Evolutionary conservation across 345 rosid genomes (phyloP).

Genomic region (Citrus glauca): DNA sequence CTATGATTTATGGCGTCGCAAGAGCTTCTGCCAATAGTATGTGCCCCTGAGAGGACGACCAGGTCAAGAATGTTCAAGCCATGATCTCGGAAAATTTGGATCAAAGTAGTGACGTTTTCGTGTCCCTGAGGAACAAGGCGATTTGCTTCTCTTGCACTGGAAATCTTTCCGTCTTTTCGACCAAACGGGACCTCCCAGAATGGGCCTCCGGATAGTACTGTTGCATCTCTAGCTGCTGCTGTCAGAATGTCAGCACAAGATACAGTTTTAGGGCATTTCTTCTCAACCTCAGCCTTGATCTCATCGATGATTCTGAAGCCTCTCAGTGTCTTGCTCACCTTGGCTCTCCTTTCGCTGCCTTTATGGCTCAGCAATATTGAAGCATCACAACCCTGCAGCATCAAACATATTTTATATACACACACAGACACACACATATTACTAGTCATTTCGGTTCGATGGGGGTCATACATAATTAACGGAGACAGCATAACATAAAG

Average conservation of each 20-base stretch:
- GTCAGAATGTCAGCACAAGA: constrained; percentile 44
- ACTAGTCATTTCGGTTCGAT: no score
- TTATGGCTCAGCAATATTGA: constrained; percentile 28
- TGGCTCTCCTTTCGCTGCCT: constrained; percentile 28
- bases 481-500: no score
- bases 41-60: constrained; percentile 32
- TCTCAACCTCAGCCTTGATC: constrained; percentile 29
- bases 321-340: constrained; percentile 22
- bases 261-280: constrained; percentile 26
- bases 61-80: constrained; percentile 29
- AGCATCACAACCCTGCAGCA: constrained; percentile 34
- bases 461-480: no score
- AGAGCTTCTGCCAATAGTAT: constrained; percentile 35
- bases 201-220: constrained; percentile 28
- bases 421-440: no score
- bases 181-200: constrained; percentile 39
- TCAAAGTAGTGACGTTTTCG: constrained; percentile 20
- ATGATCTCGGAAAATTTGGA: constrained; percentile 8
- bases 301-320: constrained; percentile 31
- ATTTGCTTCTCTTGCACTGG: constrained; percentile 21
- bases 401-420: neutral
- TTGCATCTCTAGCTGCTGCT: constrained; percentile 38
- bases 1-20: constrained; percentile 26
- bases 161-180: constrained; percentile 28
- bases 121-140: constrained; percentile 21